Evolutionary conservation across 2,329 filamentous ascomycete genomes (phyloP), one percentile per base, ranked within the genome.

Genomic region (Thelonectria olida): DNA sequence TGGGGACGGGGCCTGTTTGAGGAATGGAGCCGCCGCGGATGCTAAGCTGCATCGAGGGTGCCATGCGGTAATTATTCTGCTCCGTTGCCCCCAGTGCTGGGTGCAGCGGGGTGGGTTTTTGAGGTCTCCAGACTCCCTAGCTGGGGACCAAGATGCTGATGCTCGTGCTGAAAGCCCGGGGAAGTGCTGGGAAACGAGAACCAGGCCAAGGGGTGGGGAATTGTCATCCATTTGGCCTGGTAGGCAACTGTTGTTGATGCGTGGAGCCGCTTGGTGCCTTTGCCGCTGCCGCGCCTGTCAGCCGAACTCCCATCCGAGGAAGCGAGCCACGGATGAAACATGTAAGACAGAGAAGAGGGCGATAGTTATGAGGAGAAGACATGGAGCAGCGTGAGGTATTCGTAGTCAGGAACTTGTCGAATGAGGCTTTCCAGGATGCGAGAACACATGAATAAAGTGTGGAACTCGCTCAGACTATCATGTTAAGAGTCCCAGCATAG

Each of bases 1-100:
- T 50, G 51, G 51, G 54, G 62, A 60, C 57, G 51, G 62, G 58
- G 54, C 56, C 65, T 62, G 62, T 64, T 69, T 63, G 56, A 65
- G 59, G 41, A 51, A 67, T 67, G 69, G 62, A 59, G 65, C 50
- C 62, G 45, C 58, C 57, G 50, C 61, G 58, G 59, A 34, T 22
- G 48, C 69, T 70, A 72, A 56, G 53, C 69, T 54, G 27, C 54
- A 69, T 72, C 45, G 54, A 60, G 64, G 58, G 50, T 54, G 49
- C 48, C 51, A 65, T 70, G 69, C 65, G 69, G 66, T 65, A 71
- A 71, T 70, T 62, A 56, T 66, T 65, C 45, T 54, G 39, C 59
- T 59, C 54, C 41, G 57, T 59, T 54, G 54, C 53, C 60, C 61
- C 67, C 67, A 67, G 66, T 31, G 60, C 54, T 61, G 62, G 60